phyloP scores from a whole-genome alignment of 169 alveolate species.

The Plasmodium billcollinsi region DNA sequence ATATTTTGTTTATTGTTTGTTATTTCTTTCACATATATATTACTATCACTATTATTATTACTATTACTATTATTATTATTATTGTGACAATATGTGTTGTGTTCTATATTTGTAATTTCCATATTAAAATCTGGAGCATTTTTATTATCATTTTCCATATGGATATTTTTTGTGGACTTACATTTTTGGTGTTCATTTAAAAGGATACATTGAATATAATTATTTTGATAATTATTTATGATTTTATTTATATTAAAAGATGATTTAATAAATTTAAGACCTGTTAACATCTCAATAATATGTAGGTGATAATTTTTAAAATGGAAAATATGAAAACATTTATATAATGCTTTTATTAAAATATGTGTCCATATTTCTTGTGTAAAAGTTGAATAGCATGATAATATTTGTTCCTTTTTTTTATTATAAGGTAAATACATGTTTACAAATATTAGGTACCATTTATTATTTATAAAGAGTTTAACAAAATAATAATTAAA shows the following conservation, averaged over 20 bases:
- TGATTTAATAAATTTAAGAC: constrained; percentile 19
- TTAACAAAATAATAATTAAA: constrained; percentile 61
- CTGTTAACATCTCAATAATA: constrained; percentile 65
- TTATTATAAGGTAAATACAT: constrained; percentile 20
- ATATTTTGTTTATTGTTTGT: background rate
- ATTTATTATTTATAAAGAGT: constrained; percentile 62
- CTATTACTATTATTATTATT: background rate
- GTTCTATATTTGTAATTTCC: background rate
- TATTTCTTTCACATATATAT: background rate
- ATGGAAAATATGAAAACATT: constrained; percentile 17
- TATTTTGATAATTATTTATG: constrained; percentile 8
- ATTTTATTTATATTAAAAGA: constrained; percentile 3
- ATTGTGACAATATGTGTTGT: background rate
- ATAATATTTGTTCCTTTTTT: constrained; percentile 7
- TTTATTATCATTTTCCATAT: background rate
- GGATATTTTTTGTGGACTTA: background rate
- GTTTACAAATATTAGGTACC: constrained; percentile 68
- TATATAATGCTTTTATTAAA: constrained; percentile 51
- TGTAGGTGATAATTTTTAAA: constrained; percentile 23
- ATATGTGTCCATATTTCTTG: constrained; percentile 49
- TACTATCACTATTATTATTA: background rate
- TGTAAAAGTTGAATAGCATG: constrained; percentile 27
- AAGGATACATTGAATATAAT: constrained; percentile 8
- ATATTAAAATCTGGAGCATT: background rate
- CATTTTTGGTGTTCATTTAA: background rate